Evolutionary conservation across 192 early-diverging fungal species (phyloP), one percentile per base, ranked within the genome.

Genomic region (Gaertneriomyces semiglobifer): DNA sequence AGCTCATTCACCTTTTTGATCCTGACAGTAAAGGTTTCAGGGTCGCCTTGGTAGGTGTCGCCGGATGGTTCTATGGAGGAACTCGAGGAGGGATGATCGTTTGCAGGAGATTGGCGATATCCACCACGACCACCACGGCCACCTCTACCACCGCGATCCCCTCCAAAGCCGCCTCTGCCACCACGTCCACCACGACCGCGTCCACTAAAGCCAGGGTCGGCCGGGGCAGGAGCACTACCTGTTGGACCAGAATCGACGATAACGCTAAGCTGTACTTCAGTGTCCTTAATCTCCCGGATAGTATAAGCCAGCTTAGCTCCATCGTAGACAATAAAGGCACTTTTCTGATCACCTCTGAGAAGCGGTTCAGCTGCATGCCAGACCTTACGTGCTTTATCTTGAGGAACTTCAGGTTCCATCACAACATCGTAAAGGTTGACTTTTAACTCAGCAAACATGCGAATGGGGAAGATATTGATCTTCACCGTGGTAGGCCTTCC

Each of bases 341-440:
- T 43, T 6, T 19, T 19, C 57, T 72, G 14, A 12, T 53, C 58
- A 41, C 38, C 58, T 0, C 70, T 61, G 14, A 77, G 48, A 18
- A 40, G 12, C 10, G 40, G 46, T 53, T 70, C 64, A 2, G 57
- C 54, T 14, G 64, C 33, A 42, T 12, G n/a, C 62, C 66, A 77
- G 11, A 45, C 70, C 19, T 51, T 33, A 8, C 59, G 42, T 11
- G 20, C 18, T 1, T 65, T 52, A 16, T 39, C 33, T 38, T 38
- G 40, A 11, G 64, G 69, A 11, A 68, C 14, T 3, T 68, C 70
- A 1, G 70, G 70, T 7, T 45, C 43, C 25, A 77, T 50, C 12
- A 38, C 51, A 1, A 77, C 60, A 59, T 77, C 75, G 39, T 77
- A 77, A 38, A 72, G 75, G 52, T 65, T 69, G 7, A 63, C 75